Base-by-base conservation (phyloP, 2,329 filamentous ascomycete genomes). In the Neofusicoccum laricinum region DNA sequence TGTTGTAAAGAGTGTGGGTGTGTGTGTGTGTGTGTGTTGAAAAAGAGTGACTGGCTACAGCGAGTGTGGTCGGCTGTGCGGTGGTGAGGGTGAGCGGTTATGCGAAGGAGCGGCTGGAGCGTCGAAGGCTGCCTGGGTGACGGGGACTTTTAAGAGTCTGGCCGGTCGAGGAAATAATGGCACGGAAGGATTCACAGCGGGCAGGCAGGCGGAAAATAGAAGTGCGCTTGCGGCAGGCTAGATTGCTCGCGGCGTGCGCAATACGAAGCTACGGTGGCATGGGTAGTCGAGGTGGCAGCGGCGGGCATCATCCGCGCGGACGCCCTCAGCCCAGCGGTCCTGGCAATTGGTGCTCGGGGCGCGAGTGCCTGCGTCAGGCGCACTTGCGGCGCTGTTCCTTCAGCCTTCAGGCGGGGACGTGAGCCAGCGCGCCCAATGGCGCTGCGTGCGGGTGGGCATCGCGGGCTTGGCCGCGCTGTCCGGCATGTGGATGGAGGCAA, bases 1-100 rank as follows among this genome's bases (percentile, higher is more conserved):
- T 61, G 40, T 36, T 30, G 25, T 46, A 61, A 45, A 50, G 63
- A 61, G 2, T 10, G 30, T 36, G 11, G 14, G 15, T 48, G 10
- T n/a, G n/a, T n/a, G n/a, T n/a, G 2, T 10, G 30, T 36, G 11
- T 6, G 15, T 48, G 10, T 61, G 2, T 12, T 30, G 21, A 19
- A 63, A 71, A 70, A 67, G 68, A 71, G 61, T 48, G 69, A 65
- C 61, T 62, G 66, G 64, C 36, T 38, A 61, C 30, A 66, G 59
- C 19, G 40, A 65, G 49, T 7, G 25, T 15, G 34, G 17, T 21
- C 32, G 45, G 12, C 48, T 43, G 36, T 45, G 25, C 32, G 32
- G 43, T 55, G 36, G 11, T 51, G 49, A 57, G 57, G 36, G 11
- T 51, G 49, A 57, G 57, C 55, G 21, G 17, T 10, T 45, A 4